Conservation (phyloP, 1,284 basidiomycete genomes). For the Cryptococcus maquisensis region DNA sequence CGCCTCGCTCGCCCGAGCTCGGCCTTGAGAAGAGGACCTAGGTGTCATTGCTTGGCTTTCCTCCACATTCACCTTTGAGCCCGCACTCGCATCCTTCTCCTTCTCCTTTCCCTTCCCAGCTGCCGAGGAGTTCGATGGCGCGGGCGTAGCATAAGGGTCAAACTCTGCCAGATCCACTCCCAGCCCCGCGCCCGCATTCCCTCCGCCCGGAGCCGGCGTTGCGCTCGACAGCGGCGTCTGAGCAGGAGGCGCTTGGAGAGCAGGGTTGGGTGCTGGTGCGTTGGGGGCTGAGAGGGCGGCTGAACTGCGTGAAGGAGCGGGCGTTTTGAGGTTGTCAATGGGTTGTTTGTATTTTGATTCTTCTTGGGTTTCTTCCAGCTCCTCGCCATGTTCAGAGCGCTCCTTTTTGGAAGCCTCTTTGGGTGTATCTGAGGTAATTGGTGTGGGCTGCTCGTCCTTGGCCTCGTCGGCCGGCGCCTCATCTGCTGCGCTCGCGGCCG, state of each 20-base stretch:
- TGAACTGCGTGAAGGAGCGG: background rate
- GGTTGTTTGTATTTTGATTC: background rate
- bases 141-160: conserved; percentile 41
- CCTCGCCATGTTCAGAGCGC: too few species aligned
- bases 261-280: conserved; percentile 17
- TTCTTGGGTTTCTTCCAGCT: too few species aligned
- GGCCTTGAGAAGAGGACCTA: background rate
- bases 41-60: background rate
- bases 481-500: background rate
- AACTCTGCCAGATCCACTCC: conserved; percentile 36
- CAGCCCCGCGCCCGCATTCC: background rate
- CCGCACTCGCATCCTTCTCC: background rate
- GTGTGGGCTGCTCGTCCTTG: too few species aligned
- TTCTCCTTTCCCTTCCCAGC: background rate
- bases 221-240: conserved; percentile 15
- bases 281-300: conserved; percentile 4
- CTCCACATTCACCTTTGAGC: background rate
- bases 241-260: conserved; percentile 12
- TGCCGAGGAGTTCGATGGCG: background rate
- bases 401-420: too few species aligned
- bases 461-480: too few species aligned
- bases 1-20: background rate
- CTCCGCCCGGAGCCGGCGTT: conserved; percentile 6
- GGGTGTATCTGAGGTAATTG: too few species aligned
- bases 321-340: background rate